Evolutionary conservation across 2,329 filamentous ascomycete species (phyloP), one percentile per base, ranked within the genome.

Genomic region (Colletotrichum camelliae): DNA sequence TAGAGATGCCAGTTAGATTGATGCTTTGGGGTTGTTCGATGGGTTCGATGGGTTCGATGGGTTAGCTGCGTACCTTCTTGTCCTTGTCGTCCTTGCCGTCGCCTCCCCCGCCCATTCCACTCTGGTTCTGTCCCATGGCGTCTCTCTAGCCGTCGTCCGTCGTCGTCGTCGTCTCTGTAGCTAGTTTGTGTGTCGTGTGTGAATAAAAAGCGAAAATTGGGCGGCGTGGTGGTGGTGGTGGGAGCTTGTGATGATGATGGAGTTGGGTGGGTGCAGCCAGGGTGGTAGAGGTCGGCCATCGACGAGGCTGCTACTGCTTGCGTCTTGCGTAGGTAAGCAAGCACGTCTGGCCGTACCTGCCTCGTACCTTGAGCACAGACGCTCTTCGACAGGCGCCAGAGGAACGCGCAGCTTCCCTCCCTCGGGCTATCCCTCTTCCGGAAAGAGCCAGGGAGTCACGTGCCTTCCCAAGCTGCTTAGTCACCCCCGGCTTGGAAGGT

Each of bases 81-180:
- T 97, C 96, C 88, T 96, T 96, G 18, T 95, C 94, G 81, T 96
- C 93, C 78, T 94, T 94, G 79, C 94, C 94, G 83, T 96, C 95
- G 77, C 92, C 92, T 77, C 91, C 91, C 72, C 92, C 93, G 81
- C 95, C 95, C 88, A 97, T 94, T 83, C 95, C 95, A 85, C 96
- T 98, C 86, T 97, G 94, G 80, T 94, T 93, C 87, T 95, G 94
- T 90, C 94, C 94, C 94, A 70, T 70, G 9, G 4, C 58, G 21
- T 15, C 52, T 90, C 94, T 94, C 94, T 52, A 52, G 9, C 12
- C 10, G 21, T n/a, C 52, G 8, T 29, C 15, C 48, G 24, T 27
- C 24, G 24, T 27, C 24, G 24, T 27, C 24, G 37, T 58, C 61
- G 27, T 12, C 18, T 35, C 62, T 52, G 16, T 18, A 15, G 27